phyloP scores from a whole-genome alignment of 208 protist species.

The Trypanosoma melophagium region DNA sequence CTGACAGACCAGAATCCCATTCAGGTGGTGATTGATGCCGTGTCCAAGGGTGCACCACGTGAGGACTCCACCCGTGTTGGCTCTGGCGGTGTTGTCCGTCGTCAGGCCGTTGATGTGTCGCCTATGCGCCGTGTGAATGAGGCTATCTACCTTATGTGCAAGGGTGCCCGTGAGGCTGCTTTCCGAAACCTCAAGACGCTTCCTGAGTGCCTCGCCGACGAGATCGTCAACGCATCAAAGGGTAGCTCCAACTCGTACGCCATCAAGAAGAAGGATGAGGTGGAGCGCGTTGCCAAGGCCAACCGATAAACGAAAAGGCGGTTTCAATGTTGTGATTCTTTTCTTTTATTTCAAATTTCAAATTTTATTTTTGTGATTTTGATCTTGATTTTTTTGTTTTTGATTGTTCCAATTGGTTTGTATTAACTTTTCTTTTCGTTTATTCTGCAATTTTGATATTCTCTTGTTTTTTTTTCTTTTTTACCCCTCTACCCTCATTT shows the following conservation, averaged over 20 bases:
- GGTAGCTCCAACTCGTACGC: constrained; percentile 98
- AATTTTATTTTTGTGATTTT: neutral
- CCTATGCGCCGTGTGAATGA: constrained; percentile 99
- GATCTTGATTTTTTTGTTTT: constrained; percentile 12
- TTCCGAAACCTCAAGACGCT: constrained; percentile 99
- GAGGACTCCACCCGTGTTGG: constrained; percentile 99
- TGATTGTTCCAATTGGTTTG: neutral
- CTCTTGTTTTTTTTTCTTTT: constrained; percentile 20
- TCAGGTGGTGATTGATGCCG: constrained; percentile 98
- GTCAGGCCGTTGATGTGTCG: constrained; percentile 99
- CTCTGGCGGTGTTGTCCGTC: constrained; percentile 98
- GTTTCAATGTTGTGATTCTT: constrained; percentile 2
- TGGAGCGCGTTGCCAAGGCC: constrained; percentile 99
- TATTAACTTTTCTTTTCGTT: constrained; percentile 14
- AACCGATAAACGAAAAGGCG: constrained; percentile 95
- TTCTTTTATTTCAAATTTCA: constrained; percentile 4
- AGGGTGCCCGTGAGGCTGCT: constrained; percentile 96
- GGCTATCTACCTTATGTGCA: constrained; percentile 97
- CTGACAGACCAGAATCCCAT: constrained; percentile 99
- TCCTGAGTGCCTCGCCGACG: constrained; percentile 99
- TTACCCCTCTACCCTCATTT: neutral
- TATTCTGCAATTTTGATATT: constrained; percentile 1
- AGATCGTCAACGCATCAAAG: constrained; percentile 99
- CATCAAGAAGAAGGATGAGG: constrained; percentile 99
- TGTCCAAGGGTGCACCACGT: constrained; percentile 98